Conservation (phyloP, 306 rosid genomes). For the Gleditsia sinensis region DNA sequence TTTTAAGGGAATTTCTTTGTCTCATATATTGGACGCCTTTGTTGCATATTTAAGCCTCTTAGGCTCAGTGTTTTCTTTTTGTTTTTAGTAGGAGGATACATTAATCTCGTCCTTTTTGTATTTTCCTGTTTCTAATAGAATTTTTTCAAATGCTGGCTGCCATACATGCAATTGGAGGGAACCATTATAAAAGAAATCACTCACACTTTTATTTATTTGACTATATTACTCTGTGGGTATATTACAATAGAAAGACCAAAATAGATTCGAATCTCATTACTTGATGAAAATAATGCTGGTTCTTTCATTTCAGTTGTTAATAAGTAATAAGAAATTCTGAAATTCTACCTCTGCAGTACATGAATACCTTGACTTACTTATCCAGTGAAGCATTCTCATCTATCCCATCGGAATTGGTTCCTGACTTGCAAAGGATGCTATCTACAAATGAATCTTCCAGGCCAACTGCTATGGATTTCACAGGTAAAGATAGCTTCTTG, state of each 20-base stretch:
- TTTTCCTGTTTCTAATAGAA: no score
- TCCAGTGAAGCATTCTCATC: constrained; percentile 86
- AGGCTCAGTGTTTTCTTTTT: neutral
- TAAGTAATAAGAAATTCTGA: constrained; percentile 32
- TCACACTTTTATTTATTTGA: neutral
- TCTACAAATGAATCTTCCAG: constrained; percentile 85
- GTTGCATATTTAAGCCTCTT: neutral
- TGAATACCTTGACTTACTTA: constrained; percentile 92
- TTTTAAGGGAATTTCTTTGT: neutral
- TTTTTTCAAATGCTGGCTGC: constrained; percentile 4
- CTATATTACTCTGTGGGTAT: neutral
- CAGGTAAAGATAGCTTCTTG: constrained; percentile 55
- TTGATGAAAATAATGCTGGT: neutral
- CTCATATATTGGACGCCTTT: neutral
- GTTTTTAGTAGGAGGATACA: neutral
- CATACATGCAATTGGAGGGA: neutral
- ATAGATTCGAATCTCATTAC: neutral
- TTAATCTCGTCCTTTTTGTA: neutral
- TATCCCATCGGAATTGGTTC: constrained; percentile 81
- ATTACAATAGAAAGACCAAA: constrained; percentile 15
- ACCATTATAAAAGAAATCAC: neutral
- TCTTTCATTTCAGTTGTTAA: constrained; percentile 25
- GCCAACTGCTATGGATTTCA: constrained; percentile 86
- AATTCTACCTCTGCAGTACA: constrained; percentile 69
- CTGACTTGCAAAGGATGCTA: constrained; percentile 92